Evolutionary conservation across 1,284 basidiomycete species (phyloP).

Genomic region (Pseudomicrostroma phylloplanum): DNA sequence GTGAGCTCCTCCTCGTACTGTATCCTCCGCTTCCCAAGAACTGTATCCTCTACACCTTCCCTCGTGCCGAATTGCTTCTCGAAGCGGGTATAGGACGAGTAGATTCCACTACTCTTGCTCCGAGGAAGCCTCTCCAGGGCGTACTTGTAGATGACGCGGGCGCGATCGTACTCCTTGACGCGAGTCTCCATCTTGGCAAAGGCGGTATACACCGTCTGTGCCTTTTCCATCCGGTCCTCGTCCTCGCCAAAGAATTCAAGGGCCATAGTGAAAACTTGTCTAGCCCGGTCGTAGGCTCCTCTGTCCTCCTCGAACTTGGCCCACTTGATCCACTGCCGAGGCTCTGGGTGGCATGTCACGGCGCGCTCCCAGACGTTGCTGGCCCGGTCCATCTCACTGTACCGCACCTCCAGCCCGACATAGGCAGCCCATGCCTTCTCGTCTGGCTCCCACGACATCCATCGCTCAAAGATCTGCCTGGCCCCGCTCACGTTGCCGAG

Average conservation of each 20-base stretch:
- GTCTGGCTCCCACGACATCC: slow-evolving; percentile 99
- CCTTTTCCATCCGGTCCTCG: slow-evolving; percentile 92
- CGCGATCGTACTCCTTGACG: slow-evolving; percentile 90
- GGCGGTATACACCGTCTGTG: slow-evolving; percentile 87
- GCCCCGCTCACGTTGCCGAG: slow-evolving; percentile 91
- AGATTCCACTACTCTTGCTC: slow-evolving; percentile 77
- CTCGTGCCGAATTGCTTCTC: slow-evolving; percentile 96
- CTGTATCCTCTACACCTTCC: slow-evolving; percentile 80
- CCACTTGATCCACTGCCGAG: slow-evolving; percentile 91
- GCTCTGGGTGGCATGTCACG: slow-evolving; percentile 86
- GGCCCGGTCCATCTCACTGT: slow-evolving; percentile 83
- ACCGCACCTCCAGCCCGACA: slow-evolving; percentile 91
- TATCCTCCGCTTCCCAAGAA: slow-evolving; percentile 89
- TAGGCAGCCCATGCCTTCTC: slow-evolving; percentile 99
- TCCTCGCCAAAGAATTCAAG: slow-evolving; percentile 96
- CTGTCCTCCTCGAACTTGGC: slow-evolving; percentile 96
- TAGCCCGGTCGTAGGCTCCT: slow-evolving; percentile 67
- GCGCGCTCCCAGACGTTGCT: slow-evolving; percentile 90
- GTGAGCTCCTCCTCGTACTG: slow-evolving; percentile 64
- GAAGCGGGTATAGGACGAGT: slow-evolving; percentile 88
- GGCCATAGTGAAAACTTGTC: slow-evolving; percentile 94
- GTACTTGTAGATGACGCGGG: slow-evolving; percentile 95
- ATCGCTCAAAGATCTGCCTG: slow-evolving; percentile 93
- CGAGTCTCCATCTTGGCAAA: slow-evolving; percentile 98
- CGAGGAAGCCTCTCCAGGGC: slow-evolving; percentile 82